phyloP scores from a whole-genome alignment of 2,329 filamentous ascomycete genomes.

The Septoria linicola region DNA sequence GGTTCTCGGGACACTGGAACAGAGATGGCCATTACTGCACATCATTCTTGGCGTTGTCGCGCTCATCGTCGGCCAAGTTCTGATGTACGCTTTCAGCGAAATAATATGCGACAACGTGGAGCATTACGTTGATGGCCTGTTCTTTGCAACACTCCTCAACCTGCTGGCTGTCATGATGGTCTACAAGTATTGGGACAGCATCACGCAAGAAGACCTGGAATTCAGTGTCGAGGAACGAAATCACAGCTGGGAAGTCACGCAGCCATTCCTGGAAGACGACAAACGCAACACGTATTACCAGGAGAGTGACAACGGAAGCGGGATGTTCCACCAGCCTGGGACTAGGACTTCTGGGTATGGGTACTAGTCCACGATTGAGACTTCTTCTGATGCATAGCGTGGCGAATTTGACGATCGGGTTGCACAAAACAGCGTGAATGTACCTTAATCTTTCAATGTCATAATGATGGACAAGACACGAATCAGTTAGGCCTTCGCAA shows the following conservation, averaged over 20 bases:
- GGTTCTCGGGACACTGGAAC: conserved; percentile 84
- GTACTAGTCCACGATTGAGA: conserved; percentile 18
- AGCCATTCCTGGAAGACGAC: conserved; percentile 81
- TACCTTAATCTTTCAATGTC: conserved; percentile 19
- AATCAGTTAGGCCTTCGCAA: background rate
- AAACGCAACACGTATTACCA: conserved; percentile 70
- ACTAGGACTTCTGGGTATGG: conserved; percentile 26
- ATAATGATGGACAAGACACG: conserved; percentile 15
- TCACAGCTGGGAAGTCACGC: conserved; percentile 99
- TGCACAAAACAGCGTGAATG: conserved; percentile 13
- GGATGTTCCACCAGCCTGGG: conserved; percentile 41
- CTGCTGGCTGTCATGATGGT: conserved; percentile 98
- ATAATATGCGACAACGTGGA: conserved; percentile 79
- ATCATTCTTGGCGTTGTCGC: conserved; percentile 89
- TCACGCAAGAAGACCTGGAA: conserved; percentile 96
- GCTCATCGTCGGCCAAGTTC: conserved; percentile 86
- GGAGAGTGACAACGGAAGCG: conserved; percentile 62
- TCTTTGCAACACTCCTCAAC: conserved; percentile 93
- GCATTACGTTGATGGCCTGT: conserved; percentile 92
- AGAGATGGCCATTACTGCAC: conserved; percentile 92
- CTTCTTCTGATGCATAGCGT: conserved; percentile 19
- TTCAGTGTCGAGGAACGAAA: conserved; percentile 94
- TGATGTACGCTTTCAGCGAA: conserved; percentile 85
- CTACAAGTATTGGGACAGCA: conserved; percentile 99
- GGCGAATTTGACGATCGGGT: conserved; percentile 10